Evolutionary conservation across 2,329 filamentous ascomycete genomes (phyloP).

Genomic region (Phyllachora maydis): DNA sequence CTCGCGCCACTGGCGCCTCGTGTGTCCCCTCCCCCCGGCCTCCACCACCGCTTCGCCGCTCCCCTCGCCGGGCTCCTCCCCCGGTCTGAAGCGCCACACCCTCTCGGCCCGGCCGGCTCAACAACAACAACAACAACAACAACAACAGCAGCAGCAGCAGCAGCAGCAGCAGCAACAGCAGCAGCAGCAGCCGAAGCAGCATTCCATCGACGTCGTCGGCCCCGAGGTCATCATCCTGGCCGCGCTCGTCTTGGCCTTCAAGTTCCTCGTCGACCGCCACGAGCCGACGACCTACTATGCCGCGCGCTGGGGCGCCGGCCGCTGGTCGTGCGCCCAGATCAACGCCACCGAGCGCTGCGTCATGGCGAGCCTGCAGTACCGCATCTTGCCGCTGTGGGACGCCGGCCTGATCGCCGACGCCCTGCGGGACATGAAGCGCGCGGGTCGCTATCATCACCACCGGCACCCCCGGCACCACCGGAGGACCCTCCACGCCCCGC

Average conservation of each 20-base stretch:
- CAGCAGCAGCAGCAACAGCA: conserved; percentile 11
- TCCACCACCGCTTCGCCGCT: no score
- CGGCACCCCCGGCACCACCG: no score
- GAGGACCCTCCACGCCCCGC: conserved; percentile 5
- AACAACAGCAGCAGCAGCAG: no score
- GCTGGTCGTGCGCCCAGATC: conserved; percentile 41
- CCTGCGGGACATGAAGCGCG: conserved; percentile 42
- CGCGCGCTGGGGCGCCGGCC: conserved; percentile 26
- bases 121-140: no score
- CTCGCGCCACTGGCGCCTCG: conserved; percentile 38
- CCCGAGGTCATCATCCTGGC: conserved; percentile 44
- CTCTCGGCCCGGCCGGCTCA: conserved; percentile 16
- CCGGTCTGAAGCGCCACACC: conserved; percentile 26
- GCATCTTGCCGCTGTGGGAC: conserved; percentile 38
- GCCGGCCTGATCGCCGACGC: conserved; percentile 35
- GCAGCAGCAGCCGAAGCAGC: conserved; percentile 10
- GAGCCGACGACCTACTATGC: conserved; percentile 31
- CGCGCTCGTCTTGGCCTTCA: conserved; percentile 41
- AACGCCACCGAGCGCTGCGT: conserved; percentile 43
- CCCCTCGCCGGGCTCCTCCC: conserved; percentile 7
- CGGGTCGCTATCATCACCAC: no score
- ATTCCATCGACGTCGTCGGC: conserved; percentile 38
- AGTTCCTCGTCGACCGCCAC: conserved; percentile 41
- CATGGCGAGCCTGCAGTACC: conserved; percentile 42
- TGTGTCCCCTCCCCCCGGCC: conserved; percentile 24